Evolutionary conservation across 345 rosid genomes (phyloP).

Genomic region (Gossypium turneri): DNA sequence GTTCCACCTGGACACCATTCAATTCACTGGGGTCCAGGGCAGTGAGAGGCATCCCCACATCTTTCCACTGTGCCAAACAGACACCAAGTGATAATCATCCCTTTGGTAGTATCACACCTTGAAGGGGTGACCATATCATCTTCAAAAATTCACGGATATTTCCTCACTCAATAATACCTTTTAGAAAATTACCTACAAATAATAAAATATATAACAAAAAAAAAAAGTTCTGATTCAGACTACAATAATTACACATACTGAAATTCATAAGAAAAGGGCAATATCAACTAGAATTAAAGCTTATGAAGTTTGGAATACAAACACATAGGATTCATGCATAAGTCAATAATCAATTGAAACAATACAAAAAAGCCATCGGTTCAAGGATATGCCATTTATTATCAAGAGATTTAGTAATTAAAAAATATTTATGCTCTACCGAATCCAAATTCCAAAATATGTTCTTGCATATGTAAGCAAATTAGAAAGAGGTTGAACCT

Average conservation of each 20-base stretch:
- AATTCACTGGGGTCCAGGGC: neutral
- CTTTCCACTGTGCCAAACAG: neutral
- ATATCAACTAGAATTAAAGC: neutral
- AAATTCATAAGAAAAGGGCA: neutral
- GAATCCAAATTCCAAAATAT: neutral
- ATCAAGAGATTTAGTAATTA: neutral
- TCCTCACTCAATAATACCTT: neutral
- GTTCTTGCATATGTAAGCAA: neutral
- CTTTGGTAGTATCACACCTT: neutral
- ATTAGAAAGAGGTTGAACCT: neutral
- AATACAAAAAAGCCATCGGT: neutral
- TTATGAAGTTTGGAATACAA: neutral
- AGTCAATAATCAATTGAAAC: neutral
- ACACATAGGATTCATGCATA: neutral
- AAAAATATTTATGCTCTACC: neutral
- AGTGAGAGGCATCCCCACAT: neutral
- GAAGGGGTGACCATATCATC: neutral
- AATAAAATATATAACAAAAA: neutral
- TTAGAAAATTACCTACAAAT: neutral
- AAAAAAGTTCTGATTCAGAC: neutral
- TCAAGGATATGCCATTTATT: neutral
- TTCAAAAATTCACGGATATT: neutral
- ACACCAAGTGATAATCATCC: neutral
- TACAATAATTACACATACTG: neutral
- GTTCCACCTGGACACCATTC: neutral